Percentiles rank a stretch among this genome's conserved stretches.
These are phyloP conservation scores for Umbelopsis sp. DNA, from an alignment of 192 early-diverging fungal genomes.

Conservation along the genomic window DNA sequence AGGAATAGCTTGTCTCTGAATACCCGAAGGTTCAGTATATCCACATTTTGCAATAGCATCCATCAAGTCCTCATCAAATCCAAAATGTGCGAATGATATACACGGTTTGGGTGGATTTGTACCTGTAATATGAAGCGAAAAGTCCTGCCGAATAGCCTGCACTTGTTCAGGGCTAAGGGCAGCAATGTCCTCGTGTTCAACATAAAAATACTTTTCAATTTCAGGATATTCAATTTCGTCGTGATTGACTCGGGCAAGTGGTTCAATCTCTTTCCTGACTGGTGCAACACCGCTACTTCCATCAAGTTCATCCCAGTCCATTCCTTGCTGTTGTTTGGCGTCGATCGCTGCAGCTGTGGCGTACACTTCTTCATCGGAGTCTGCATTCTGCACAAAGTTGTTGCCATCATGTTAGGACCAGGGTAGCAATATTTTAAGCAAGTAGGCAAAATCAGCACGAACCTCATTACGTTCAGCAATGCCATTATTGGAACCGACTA, in stretches of 20 bases:
- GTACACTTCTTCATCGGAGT: conserved; percentile 88
- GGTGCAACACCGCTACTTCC: conserved; percentile 26
- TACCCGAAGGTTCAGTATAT: conserved; percentile 73
- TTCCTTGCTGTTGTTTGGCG: conserved; percentile 38
- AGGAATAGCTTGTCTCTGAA: conserved; percentile 80
- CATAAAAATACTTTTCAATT: conserved; percentile 79
- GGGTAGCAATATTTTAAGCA: background rate
- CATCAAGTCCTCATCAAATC: conserved; percentile 73
- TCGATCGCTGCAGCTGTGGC: conserved; percentile 74
- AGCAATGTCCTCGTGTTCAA: conserved; percentile 78
- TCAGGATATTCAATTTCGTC: conserved; percentile 63
- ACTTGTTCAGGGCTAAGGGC: conserved; percentile 59
- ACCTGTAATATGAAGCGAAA: conserved; percentile 71
- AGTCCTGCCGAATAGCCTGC: conserved; percentile 52
- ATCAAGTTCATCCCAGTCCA: conserved; percentile 31
- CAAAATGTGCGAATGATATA: conserved; percentile 86
- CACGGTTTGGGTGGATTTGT: conserved; percentile 67
- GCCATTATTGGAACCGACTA: conserved; percentile 61
- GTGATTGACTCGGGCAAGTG: conserved; percentile 69
- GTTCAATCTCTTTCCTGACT: conserved; percentile 64
- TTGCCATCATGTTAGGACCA: background rate
- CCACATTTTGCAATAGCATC: conserved; percentile 62
- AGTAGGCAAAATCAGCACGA: background rate
- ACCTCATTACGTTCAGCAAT: conserved; percentile 50
- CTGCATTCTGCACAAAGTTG: conserved; percentile 47